A percentile compares a stretch with the other conserved stretches of the same genome.
These are phyloP conservation scores for Colletotrichum cuscutae DNA, from an alignment of 2,329 filamentous ascomycete species.

Conservation along the genomic window DNA sequence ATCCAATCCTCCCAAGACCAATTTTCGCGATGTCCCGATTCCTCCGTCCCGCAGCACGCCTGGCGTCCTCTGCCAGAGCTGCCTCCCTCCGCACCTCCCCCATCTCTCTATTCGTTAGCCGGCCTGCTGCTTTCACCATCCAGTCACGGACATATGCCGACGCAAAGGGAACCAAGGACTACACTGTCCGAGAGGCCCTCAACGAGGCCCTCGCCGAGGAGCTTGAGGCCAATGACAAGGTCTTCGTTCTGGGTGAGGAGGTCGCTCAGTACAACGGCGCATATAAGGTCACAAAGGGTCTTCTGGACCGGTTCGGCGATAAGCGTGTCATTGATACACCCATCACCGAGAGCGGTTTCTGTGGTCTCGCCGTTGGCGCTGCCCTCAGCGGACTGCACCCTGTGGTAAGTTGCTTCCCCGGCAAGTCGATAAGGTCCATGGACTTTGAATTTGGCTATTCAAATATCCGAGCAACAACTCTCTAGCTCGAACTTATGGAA, in stretches of 20 bases:
- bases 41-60: slow-evolving; percentile 61
- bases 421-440: background rate
- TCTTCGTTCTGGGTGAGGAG: slow-evolving; percentile 96
- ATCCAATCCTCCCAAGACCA: slow-evolving; percentile 17
- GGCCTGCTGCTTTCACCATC: slow-evolving; percentile 49
- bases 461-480: background rate
- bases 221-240: slow-evolving; percentile 92
- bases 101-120: slow-evolving; percentile 48
- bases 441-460: background rate
- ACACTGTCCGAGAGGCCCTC: slow-evolving; percentile 95
- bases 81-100: slow-evolving; percentile 47
- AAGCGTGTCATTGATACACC: slow-evolving; percentile 98
- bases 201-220: slow-evolving; percentile 99
- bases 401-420: slow-evolving; percentile 71
- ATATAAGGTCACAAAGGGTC: slow-evolving; percentile 99
- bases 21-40: slow-evolving; percentile 58
- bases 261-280: slow-evolving; percentile 99
- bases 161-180: slow-evolving; percentile 79
- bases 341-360: slow-evolving; percentile 97
- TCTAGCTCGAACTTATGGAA: no score
- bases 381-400: slow-evolving; percentile 95
- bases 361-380: slow-evolving; percentile 92
- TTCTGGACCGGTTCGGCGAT: slow-evolving; percentile 96
- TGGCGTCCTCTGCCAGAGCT: slow-evolving; percentile 56
- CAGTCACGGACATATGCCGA: slow-evolving; percentile 68